A percentile compares a stretch with the other conserved stretches of the same genome.
Evolutionary conservation across 2,329 filamentous ascomycete genomes (phyloP).

Genomic region (Coniochaeta sp.): DNA sequence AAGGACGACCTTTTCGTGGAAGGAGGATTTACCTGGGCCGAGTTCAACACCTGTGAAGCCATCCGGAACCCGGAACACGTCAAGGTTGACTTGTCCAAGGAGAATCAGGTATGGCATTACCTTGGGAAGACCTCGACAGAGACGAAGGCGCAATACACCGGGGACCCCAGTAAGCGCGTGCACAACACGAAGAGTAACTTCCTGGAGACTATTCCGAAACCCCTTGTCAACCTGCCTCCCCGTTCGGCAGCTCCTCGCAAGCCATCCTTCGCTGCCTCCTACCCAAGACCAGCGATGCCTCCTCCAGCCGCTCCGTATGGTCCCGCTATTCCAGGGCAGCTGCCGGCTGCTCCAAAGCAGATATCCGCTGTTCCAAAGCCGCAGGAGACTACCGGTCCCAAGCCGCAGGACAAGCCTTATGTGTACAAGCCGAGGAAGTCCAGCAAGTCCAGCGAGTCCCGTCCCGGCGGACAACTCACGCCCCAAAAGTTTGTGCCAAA

Average conservation of each 20-base stretch:
- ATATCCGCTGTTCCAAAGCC: conserved; percentile 3
- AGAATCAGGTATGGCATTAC: conserved; percentile 81
- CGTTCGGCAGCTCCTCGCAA: conserved; percentile 11
- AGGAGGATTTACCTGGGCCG: conserved; percentile 65
- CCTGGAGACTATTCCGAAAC: conserved; percentile 56
- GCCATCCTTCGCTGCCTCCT: conserved; percentile 9
- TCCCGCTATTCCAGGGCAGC: neutral
- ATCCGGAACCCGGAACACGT: conserved; percentile 48
- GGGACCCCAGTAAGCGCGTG: conserved; percentile 52
- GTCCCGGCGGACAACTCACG: conserved; percentile 19
- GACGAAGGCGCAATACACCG: conserved; percentile 83
- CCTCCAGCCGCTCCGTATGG: neutral
- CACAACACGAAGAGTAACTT: conserved; percentile 67
- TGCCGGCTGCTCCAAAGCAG: conserved; percentile 3
- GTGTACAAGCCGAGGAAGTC: conserved; percentile 45
- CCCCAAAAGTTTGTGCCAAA: conserved; percentile 26
- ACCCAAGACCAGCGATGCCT: conserved; percentile 7
- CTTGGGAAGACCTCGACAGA: conserved; percentile 82
- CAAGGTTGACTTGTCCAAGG: conserved; percentile 64
- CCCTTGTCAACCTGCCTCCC: conserved; percentile 18
- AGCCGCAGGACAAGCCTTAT: conserved; percentile 38
- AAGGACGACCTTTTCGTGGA: conserved; percentile 61
- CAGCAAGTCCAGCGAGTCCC: conserved; percentile 21
- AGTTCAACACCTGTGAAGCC: conserved; percentile 60
- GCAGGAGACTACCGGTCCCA: conserved; percentile 6